Base-by-base conservation (phyloP, 2,329 filamentous ascomycete genomes). In the Tolypocladium tundrense region DNA sequence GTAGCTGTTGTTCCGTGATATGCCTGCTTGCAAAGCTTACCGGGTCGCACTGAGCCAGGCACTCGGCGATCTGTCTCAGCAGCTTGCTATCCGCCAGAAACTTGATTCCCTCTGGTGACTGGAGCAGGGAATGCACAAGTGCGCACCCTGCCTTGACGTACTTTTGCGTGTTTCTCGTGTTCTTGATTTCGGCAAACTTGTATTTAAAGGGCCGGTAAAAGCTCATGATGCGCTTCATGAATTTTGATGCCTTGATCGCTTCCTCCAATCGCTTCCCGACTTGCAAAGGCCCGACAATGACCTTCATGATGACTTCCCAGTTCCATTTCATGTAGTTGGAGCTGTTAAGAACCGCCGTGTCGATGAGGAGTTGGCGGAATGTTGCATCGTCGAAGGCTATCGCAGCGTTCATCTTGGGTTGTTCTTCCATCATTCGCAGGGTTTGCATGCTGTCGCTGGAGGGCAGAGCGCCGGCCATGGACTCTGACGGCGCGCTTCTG, bases 131-230 rank as follows among this genome's bases (percentile, higher is more conserved):
- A 59, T 91, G 86, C 73, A 97, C 88, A 60, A 99, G 74, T 19
- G 91, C 88, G 72, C 93, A 97, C 0, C 94, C 94, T 24, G 90
- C 90, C 63, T 88, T 85, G 53, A 99, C 87, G 70, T 97, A 97
- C 64, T 95, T 92, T 68, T 97, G 93, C 58, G 95, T 96, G 57
- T 88, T 90, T 61, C 94, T 89, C 0, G 91, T 96, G 69, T 91
- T 97, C 64, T 90, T 87, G 48, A 94, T 83, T 65, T 95, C 90
- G 0, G 92, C 90, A 66, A 97, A 99, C 62, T 91, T 88, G 69
- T 91, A 95, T 70, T 99, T 99, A 76, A 99, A 99, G 1, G 94
- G 94, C 13, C 94, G 84, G 69, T 96, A 96, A 69, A 99, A 99
- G 60, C 91, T 94, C 70, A 97, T 86, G 59, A 99, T 80, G 11